phyloP scores from a whole-genome alignment of 2,329 filamentous ascomycete species.

The Neopestalotiopsis sp. region DNA sequence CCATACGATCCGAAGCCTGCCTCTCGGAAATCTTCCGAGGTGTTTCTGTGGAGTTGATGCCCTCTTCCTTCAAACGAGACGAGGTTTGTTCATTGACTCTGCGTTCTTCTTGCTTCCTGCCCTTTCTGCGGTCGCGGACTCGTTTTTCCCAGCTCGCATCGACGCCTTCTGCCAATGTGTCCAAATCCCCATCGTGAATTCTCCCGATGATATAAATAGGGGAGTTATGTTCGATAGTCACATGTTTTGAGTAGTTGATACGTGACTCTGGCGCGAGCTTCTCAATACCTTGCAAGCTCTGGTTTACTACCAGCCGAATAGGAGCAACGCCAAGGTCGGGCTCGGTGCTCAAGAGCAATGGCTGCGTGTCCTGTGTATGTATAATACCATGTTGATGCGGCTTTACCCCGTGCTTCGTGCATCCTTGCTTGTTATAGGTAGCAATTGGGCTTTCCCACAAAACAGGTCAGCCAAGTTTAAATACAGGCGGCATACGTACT shows the following conservation, averaged over 20 bases:
- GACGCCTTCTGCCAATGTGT: slow-evolving; percentile 49
- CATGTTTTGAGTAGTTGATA: slow-evolving; percentile 62
- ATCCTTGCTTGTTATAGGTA: slow-evolving; percentile 58
- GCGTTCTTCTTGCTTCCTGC: no score
- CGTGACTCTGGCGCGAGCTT: slow-evolving; percentile 55
- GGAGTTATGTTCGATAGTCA: slow-evolving; percentile 62
- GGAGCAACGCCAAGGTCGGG: slow-evolving; percentile 53
- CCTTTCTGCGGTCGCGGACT: slow-evolving; percentile 1
- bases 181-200: slow-evolving; percentile 44
- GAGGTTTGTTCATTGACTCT: no score
- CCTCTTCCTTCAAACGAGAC: no score
- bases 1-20: no score
- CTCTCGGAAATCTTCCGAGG: no score
- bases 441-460: slow-evolving; percentile 52
- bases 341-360: slow-evolving; percentile 44
- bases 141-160: slow-evolving; percentile 50
- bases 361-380: slow-evolving; percentile 40
- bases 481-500: background rate
- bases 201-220: slow-evolving; percentile 62
- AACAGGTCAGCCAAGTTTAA: background rate
- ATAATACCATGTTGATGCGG: slow-evolving; percentile 60
- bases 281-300: slow-evolving; percentile 38
- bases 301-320: slow-evolving; percentile 48
- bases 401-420: slow-evolving; percentile 57
- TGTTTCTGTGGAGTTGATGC: no score